Evolutionary conservation across 176 grass and related monocot genomes (phyloP), one percentile per base, ranked within the genome.

Genomic region (Oryza meridionalis): DNA sequence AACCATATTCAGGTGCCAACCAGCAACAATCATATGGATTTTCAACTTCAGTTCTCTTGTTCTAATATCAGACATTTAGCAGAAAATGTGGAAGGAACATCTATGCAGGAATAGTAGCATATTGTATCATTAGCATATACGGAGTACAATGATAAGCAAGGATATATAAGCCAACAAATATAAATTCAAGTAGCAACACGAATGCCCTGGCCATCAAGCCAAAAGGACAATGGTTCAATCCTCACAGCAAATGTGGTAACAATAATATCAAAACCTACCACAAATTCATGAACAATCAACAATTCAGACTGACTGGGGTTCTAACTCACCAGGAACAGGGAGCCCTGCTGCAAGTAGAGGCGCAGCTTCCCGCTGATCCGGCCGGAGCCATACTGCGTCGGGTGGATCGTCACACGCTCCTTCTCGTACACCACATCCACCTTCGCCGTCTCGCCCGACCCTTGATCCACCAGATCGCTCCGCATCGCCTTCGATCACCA

Each of bases 371-470:
- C 96, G 37, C 87, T 94, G 78, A 99, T 99, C 82, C 96, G 78
- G 25, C 87, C 85, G 3, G 91, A 82, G 76, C 89, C 94, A 59
- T 96, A 92, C 81, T 96, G 96, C 8, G 88, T 87, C 1, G 91
- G 93, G 69, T 94, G 96, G 78, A 99, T 99, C 4, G 96, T 93
- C 70, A 99, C 96, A 44, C 92, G 91, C 73, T 96, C 89, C 89
- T 96, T 94, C 87, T 83, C 85, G 55, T 92, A 99, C 9, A 99
- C 45, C 22, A 99, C 86, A 13, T 99, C 91, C 59, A 90, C 77
- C 68, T 85, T 89, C 40, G 81, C 82, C 49, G 67, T 50, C 80
- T 94, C 91, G 43, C 72, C 83, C 6, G 61, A 69, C 38, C 58
- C 77, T 43, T 84, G 81, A 61, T 86, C 91, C 44, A 9, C 89